Base-by-base conservation (phyloP, 2,329 filamentous ascomycete species). In the Penicillium sp. region DNA sequence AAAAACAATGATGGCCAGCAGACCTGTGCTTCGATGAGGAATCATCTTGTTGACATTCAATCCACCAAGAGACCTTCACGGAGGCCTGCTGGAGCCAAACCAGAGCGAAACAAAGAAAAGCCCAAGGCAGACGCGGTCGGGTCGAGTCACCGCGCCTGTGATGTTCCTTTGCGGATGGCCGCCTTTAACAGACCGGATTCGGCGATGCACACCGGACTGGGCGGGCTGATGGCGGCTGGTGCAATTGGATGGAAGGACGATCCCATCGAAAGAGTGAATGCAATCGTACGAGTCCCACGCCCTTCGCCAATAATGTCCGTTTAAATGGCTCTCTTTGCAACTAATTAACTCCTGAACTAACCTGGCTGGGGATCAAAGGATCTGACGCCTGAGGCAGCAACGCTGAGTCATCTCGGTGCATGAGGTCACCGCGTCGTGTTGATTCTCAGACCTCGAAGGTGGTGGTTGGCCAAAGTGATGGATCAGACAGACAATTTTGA, bases 1-100 rank as follows among this genome's bases (percentile, higher is more conserved):
- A 36, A 71, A 68, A 33, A 71, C 56, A 40, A 72, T 63, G 26
- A 66, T 62, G 27, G 66, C 58, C 43, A 73, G 50, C 17, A 73
- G 56, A 19, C 65, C 62, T 10, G 67, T 67, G 20, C 60, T 67
- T 35, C 65, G 59, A 47, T 67, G 64, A 43, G 61, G 60, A 45
- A 69, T 62, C 66, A 70, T 69, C 31, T 53, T 65, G 27, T 19
- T 16, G 27, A 27, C 39, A 41, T 40, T 17, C 36, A 33, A 43
- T 28, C 9, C 18, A 23, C 27, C 35, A 17, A 21, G 13, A 30
- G 19, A 43, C 25, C 34, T 47, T 19, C 16, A 33, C 21, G 16
- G 18, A 28, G 31, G 36, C 7, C 31, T 26, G 27, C 36, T 39
- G 20, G 14, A 17, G 16, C 15, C 23, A 25, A 31, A 28, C n/a